phyloP scores from a whole-genome alignment of 2,329 filamentous ascomycete species.

The Alternaria incomplexa region DNA sequence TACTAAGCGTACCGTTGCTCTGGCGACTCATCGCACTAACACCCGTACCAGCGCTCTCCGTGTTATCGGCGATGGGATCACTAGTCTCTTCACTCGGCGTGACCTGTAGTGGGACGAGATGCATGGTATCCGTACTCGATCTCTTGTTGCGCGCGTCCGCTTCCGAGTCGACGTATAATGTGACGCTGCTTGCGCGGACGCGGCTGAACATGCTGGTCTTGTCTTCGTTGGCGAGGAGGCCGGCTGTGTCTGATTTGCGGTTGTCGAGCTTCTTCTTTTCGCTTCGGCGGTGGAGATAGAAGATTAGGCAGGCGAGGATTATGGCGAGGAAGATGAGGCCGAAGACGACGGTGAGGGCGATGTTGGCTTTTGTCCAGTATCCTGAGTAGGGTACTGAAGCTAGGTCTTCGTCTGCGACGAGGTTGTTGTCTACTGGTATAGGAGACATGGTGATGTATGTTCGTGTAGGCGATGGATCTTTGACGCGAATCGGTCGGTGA shows the following conservation, averaged over 20 bases:
- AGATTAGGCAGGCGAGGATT: constrained; percentile 24
- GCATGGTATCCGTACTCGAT: constrained; percentile 30
- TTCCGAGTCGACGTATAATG: constrained; percentile 37
- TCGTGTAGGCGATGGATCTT: background rate
- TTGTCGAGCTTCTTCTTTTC: constrained; percentile 33
- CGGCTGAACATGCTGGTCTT: constrained; percentile 44
- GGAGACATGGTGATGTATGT: constrained; percentile 30
- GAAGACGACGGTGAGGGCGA: constrained; percentile 35
- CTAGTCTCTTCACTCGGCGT: constrained; percentile 27
- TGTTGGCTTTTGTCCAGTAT: constrained; percentile 36
- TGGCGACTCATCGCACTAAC: constrained; percentile 26
- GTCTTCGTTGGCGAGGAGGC: constrained; percentile 38
- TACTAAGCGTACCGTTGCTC: constrained; percentile 25
- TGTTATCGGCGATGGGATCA: constrained; percentile 15
- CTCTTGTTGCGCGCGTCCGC: constrained; percentile 22
- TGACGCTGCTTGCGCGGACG: constrained; percentile 35
- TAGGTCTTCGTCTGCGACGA: constrained; percentile 12
- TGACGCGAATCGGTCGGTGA: background rate
- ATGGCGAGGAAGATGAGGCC: constrained; percentile 29
- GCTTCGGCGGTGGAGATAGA: constrained; percentile 26
- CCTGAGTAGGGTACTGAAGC: constrained; percentile 12
- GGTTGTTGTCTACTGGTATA: constrained; percentile 25
- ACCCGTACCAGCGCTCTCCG: constrained; percentile 27
- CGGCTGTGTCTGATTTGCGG: constrained; percentile 28
- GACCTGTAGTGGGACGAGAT: constrained; percentile 36